phyloP scores from a whole-genome alignment of 148 eudicot species.

The Fagopyrum homotropicum region DNA sequence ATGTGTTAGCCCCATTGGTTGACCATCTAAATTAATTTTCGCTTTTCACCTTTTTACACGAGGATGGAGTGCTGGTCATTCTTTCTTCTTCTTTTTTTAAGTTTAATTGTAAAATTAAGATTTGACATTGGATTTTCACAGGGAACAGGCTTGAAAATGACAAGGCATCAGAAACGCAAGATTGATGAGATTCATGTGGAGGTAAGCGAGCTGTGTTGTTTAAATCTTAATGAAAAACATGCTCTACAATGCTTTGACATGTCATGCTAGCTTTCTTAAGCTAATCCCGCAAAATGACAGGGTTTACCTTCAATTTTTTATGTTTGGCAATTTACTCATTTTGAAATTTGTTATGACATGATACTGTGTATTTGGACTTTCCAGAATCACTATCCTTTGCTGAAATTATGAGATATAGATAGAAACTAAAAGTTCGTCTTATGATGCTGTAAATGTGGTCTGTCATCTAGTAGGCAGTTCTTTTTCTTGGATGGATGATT shows the following conservation, averaged over 20 bases:
- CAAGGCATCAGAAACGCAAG: constrained; percentile 96
- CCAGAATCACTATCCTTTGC: not conserved
- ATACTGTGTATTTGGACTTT: not conserved
- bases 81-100: not conserved
- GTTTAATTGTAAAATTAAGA: constrained; percentile 2
- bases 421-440: too few relatives aligned
- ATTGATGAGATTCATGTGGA: constrained; percentile 91
- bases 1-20: not conserved
- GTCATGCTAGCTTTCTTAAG: not conserved
- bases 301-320: not conserved
- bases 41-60: not conserved
- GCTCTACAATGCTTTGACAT: not conserved
- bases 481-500: not conserved
- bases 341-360: not conserved
- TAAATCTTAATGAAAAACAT: not conserved
- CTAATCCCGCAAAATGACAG: not conserved
- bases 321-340: not conserved
- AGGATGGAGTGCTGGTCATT: not conserved
- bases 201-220: constrained; percentile 29
- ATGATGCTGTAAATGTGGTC: not conserved
- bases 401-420: not conserved
- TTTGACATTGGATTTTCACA: constrained; percentile 21
- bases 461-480: not conserved
- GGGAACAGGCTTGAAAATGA: constrained; percentile 93
- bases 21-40: not conserved